Base-by-base conservation (phyloP, 2,329 filamentous ascomycete species). In the Colletotrichum brevisporum region DNA sequence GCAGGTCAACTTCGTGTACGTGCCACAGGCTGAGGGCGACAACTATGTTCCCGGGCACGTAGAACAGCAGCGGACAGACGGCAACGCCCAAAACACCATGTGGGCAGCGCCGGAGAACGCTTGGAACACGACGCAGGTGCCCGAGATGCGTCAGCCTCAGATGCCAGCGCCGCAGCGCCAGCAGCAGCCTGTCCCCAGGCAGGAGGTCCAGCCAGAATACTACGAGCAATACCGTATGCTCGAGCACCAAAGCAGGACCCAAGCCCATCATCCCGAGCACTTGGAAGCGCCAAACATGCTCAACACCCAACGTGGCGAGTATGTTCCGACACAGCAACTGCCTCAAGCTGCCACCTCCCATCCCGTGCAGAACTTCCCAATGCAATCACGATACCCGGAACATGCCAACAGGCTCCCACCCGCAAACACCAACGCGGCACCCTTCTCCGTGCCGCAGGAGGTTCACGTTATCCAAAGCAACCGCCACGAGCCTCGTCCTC, bases 1-100 rank as follows among this genome's bases (percentile, higher is more conserved):
- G 36, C 62, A 69, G 39, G 63, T 69, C 66, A 69, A 69, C 31
- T 69, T 69, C 21, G 63, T 69, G 15, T 69, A 60, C 18, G 51
- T 66, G 62, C 66, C 50, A 26, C 66, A 60, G 18, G 55, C 66
- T 4, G 66, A 61, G 10, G 27, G 45, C 18, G 56, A 57, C 6
- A 51, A 52, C 26, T 69, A 60, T 12, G 51, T 48, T 5, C 24
- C 43, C 51, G 50, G 41, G 18, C 66, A 66, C 16, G 48, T 43
- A n/a, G 66, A 69, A 45, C 62, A 60, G 24, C 55, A 69, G 48
- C 63, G 66, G 15, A 16, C 55, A 13, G 62, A 60, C 15, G 48
- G 43, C 13, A 59, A 50, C 13, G 47, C 51, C 16, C 66, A 69
- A 51, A 58, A 61, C 12, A 39, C 55, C 6, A 47, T 69, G 24